Evolutionary conservation across 441 rosid genomes (phyloP), one percentile per base, ranked within the genome.

Genomic region (Aleurites moluccanus): DNA sequence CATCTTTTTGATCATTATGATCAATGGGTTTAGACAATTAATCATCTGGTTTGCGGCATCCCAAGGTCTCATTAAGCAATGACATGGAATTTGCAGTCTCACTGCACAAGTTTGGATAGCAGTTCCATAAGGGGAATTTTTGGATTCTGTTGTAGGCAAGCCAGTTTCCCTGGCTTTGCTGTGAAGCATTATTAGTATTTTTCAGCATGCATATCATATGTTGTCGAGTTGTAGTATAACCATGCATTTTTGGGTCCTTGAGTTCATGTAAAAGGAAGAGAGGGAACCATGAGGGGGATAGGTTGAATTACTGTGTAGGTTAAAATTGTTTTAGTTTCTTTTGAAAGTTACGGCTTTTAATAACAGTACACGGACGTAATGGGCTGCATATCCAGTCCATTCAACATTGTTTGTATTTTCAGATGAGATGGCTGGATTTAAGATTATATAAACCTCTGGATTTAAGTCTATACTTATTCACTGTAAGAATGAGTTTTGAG

Each of bases 181-280:
- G 59, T n/a, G 68, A 49, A 33, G 60, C 9, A 59, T 66, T 30
- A 20, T 28, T 21, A 27, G 67, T 73, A 65, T 44, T 53, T 71
- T 74, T 63, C 20, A 9, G 35, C 56, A 11, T 66, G 75, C 63
- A 49, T 73, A 53, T 77, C 57, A 33, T 55, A 64, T 62, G 75
- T 16, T 23, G 14, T 25, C 55, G 67, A 77, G 75, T 55, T 71
- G 71, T 38, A 47, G 52, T 33, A 15, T 15, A 13, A 6, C 10
- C 53, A 20, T 70, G 79, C 49, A 18, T 52, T 59, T 21, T 47
- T 10, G 21, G 10, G 59, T 55, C 28, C 2, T 11, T 15, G 67
- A 73, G 73, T 40, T 14, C 28, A 5, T 64, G 64, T 27, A 21
- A 70, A 21, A 65, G 20, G 57, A 67, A 5, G 25, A 64, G 55